Evolutionary conservation across 495 filamentous ascomycete genomes (phyloP), one percentile per base, ranked within the genome.

Genomic region (Neurospora sp.): DNA sequence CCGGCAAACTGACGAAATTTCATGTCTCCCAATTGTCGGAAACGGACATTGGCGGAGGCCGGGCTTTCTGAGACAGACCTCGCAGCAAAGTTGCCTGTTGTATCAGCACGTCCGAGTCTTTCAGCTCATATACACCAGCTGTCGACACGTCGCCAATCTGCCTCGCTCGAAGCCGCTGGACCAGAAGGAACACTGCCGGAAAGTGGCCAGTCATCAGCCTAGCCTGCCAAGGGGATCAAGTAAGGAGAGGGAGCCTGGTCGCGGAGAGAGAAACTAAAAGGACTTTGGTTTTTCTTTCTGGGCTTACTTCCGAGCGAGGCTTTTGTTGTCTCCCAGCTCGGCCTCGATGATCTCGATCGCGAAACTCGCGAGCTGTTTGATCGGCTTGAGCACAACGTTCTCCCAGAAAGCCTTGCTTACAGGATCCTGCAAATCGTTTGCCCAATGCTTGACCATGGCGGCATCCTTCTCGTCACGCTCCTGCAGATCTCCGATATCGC

Each of bases 361-460:
- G 45, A 86, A 77, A 0, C 73, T 77, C 9, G 84, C 78, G 40
- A 85, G 74, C 31, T 70, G 70, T 21, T 77, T 75, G 34, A 85
- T 72, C 17, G 83, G 81, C 6, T 76, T 72, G 21, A 85, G 69
- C 11, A 86, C 81, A n/a, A 73, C 75, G 7, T 71, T 72, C 21
- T 82, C 74, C 66, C 85, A 84, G 71, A 86, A 84, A 9, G 71
- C 72, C 5, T 36, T 76, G 1, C 79, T 82, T 7, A 78, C 78
- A 2, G 72, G 66, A 43, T 81, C 76, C 9, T 77, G 73, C 0
- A 80, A 83, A 48, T 85, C 72, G n/a, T 71, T 73, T n/a, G 72
- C 73, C 79, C 84, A 85, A 8, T 75, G 74, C n/a, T 78, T 71
- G 31, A 86, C 71, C 19, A 86, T 24, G 0, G 70, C 70, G 5